Conservation (phyloP, 1,284 basidiomycete genomes). For the Ceratobasidium sp. region DNA sequence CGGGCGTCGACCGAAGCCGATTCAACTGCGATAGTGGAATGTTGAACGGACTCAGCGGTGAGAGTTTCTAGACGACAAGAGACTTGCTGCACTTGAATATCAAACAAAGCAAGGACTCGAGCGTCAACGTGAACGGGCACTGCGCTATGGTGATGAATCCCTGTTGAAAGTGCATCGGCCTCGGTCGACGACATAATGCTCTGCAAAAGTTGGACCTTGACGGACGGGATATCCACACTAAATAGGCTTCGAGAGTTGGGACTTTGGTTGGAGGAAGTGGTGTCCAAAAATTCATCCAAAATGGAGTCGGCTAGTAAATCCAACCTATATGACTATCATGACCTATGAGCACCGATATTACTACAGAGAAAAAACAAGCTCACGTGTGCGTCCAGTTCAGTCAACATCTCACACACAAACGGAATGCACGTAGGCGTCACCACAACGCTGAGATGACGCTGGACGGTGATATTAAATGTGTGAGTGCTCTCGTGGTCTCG, state of each 20-base stretch:
- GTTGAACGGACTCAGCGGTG: not conserved
- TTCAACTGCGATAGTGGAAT: not conserved
- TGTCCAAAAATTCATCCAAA: constrained; percentile 41
- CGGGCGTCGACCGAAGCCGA: constrained; percentile 21
- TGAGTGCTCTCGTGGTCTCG: constrained; percentile 23
- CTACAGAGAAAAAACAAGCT: not conserved
- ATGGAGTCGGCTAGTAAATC: constrained; percentile 48
- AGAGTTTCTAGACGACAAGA: constrained; percentile 34
- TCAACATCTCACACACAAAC: constrained; percentile 34
- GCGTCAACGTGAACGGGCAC: constrained; percentile 41
- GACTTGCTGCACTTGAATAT: constrained; percentile 28
- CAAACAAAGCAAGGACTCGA: constrained; percentile 29
- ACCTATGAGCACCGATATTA: not conserved
- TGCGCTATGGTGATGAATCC: constrained; percentile 6
- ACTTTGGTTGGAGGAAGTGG: constrained; percentile 9
- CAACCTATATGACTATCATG: constrained; percentile 29
- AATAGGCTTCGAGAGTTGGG: constrained; percentile 19
- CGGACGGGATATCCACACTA: constrained; percentile 44
- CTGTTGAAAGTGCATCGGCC: constrained; percentile 38
- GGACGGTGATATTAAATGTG: constrained; percentile 13
- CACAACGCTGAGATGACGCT: constrained; percentile 39
- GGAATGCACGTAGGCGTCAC: constrained; percentile 47
- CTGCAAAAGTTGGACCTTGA: constrained; percentile 47
- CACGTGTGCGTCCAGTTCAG: constrained; percentile 44
- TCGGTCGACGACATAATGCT: constrained; percentile 49